These are phyloP conservation scores for Roridomyces roridus DNA, from an alignment of 768 basidiomycete genomes.

Conservation along the genomic window DNA sequence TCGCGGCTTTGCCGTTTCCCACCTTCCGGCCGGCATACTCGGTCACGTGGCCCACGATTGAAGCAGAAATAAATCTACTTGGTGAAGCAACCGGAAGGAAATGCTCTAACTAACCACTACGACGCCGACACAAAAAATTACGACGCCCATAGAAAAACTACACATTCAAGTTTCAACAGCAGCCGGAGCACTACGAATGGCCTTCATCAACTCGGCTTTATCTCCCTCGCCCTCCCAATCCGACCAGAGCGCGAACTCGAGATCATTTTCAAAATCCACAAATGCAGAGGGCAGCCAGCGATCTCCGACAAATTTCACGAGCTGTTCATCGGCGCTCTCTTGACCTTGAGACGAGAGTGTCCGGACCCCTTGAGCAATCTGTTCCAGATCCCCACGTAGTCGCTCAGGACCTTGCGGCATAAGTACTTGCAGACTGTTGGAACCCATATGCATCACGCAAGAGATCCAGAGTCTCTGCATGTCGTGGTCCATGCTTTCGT, in stretches of 20 bases:
- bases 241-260: constrained; percentile 7
- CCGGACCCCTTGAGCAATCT: not conserved
- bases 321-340: not conserved
- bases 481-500: too few relatives aligned
- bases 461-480: not conserved
- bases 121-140: too few relatives aligned
- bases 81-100: too few relatives aligned
- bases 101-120: too few relatives aligned
- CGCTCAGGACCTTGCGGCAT: constrained; percentile 5
- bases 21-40: too few relatives aligned
- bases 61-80: too few relatives aligned
- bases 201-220: not conserved
- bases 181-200: constrained; percentile 3
- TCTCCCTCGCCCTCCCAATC: not conserved
- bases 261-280: not conserved
- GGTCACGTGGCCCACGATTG: too few relatives aligned
- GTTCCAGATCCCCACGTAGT: constrained; percentile 9
- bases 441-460: constrained; percentile 16
- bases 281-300: constrained; percentile 7
- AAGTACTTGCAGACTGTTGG: constrained; percentile 12
- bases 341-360: not conserved
- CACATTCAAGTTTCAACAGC: too few relatives aligned
- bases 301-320: constrained; percentile 5
- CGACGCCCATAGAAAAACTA: too few relatives aligned
- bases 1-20: too few relatives aligned